A percentile compares a stretch with the other conserved stretches of the same genome.
phyloP scores from a whole-genome alignment of 2,329 filamentous ascomycete species.

The Atkinsonella texensis region DNA sequence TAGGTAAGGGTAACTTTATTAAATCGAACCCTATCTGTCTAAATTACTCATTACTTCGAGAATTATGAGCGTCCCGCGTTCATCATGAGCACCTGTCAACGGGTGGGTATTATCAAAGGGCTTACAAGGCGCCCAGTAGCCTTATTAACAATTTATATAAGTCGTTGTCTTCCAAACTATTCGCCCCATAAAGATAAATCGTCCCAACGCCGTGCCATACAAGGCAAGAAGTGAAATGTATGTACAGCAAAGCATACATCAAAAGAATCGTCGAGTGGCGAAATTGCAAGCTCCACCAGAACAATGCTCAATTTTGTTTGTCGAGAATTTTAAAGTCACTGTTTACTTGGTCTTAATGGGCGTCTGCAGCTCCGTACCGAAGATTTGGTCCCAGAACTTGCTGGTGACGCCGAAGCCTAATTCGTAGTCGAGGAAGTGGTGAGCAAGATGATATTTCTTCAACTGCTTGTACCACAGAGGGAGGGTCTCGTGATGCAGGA shows the following conservation, averaged over 20 bases:
- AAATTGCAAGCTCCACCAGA: not conserved
- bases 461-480: slow-evolving; percentile 80
- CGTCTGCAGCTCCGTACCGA: slow-evolving; percentile 68
- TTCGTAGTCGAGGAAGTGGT: slow-evolving; percentile 97
- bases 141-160: not conserved
- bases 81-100: not conserved
- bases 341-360: slow-evolving; percentile 21
- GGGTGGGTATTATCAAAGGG: not conserved
- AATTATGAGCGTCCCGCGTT: slow-evolving; percentile 1
- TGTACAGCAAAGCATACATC: slow-evolving; percentile 5
- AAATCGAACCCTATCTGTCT: not conserved
- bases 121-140: not conserved
- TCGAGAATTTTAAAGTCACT: not conserved
- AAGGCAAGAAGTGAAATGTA: slow-evolving; percentile 4
- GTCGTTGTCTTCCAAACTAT: not conserved
- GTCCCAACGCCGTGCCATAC: slow-evolving; percentile 6
- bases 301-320: no score
- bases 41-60: not conserved
- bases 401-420: slow-evolving; percentile 96
- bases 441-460: slow-evolving; percentile 95
- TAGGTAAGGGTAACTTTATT: not conserved
- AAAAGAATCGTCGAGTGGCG: not conserved
- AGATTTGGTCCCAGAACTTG: slow-evolving; percentile 88
- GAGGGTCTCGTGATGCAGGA: slow-evolving; percentile 89
- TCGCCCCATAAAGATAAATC: not conserved